A percentile compares a stretch with the other conserved stretches of the same genome.
Evolutionary conservation across 805 yeast genomes (phyloP).

Genomic region (Saturnispora ahearnii): DNA sequence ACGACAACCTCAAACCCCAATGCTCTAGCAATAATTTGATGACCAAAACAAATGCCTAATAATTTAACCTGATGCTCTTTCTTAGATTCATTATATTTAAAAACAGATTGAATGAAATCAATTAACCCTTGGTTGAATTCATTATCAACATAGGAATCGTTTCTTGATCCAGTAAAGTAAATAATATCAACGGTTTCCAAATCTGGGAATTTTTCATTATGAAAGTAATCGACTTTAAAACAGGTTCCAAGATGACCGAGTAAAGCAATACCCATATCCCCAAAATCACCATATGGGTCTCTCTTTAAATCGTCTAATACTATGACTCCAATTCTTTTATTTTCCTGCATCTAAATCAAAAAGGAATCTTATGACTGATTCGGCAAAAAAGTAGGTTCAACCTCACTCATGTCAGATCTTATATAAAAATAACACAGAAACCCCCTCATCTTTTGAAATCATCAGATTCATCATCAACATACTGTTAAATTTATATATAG

Average conservation of each 20-base stretch:
- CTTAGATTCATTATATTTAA: constrained; percentile 5
- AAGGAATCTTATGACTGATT: not conserved
- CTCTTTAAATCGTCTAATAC: constrained; percentile 8
- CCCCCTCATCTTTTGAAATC: too few relatives aligned
- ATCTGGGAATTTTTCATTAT: constrained; percentile 18
- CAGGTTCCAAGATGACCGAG: constrained; percentile 13
- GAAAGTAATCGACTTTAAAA: constrained; percentile 32
- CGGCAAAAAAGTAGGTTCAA: not conserved
- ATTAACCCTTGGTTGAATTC: constrained; percentile 33
- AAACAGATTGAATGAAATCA: constrained; percentile 24
- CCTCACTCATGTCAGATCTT: too few relatives aligned
- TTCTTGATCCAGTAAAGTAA: constrained; percentile 45
- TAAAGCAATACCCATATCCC: constrained; percentile 32
- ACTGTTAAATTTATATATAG: too few relatives aligned
- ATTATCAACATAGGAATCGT: constrained; percentile 37
- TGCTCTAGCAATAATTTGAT: constrained; percentile 64
- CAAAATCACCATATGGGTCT: constrained; percentile 40
- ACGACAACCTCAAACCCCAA: constrained; percentile 51
- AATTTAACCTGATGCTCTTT: constrained; percentile 33
- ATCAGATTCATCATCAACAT: too few relatives aligned
- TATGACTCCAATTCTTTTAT: constrained; percentile 9
- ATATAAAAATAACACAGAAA: too few relatives aligned
- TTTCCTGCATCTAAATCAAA: not conserved
- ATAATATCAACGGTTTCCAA: constrained; percentile 30
- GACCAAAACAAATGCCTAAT: constrained; percentile 81